These are phyloP conservation scores for Coemansia sp. DNA, from an alignment of 192 early-diverging fungal species.

Conservation along the genomic window DNA sequence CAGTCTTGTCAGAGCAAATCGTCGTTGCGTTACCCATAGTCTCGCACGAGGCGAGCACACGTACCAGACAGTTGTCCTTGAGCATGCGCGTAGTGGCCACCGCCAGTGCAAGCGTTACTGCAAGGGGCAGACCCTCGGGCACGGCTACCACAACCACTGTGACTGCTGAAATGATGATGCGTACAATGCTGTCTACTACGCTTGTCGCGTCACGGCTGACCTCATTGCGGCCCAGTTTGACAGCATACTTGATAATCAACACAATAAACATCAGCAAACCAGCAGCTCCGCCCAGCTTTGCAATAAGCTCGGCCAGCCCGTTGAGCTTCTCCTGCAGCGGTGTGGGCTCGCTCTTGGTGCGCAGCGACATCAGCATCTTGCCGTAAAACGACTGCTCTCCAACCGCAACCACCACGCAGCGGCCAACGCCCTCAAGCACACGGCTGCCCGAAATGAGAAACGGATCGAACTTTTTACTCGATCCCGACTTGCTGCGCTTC, in stretches of 20 bases:
- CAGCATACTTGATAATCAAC: conserved; percentile 85
- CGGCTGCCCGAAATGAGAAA: conserved; percentile 94
- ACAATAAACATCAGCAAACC: conserved; percentile 85
- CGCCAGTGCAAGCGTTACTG: conserved; percentile 93
- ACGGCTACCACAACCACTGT: conserved; percentile 97
- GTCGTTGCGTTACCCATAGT: conserved; percentile 99
- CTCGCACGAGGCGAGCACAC: conserved; percentile 94
- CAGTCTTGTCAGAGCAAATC: conserved; percentile 98
- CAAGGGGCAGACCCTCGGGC: conserved; percentile 96
- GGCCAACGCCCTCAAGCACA: conserved; percentile 84
- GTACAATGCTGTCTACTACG: conserved; percentile 66
- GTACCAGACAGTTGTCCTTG: conserved; percentile 96
- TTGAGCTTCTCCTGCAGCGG: conserved; percentile 93
- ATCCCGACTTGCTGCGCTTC: conserved; percentile 25
- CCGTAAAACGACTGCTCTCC: conserved; percentile 90
- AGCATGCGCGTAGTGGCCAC: conserved; percentile 94
- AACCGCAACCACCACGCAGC: conserved; percentile 80
- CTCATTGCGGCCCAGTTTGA: conserved; percentile 54
- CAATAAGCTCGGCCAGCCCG: conserved; percentile 85
- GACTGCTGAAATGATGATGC: conserved; percentile 86
- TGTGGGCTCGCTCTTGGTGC: conserved; percentile 81
- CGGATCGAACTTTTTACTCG: conserved; percentile 57
- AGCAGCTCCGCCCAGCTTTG: conserved; percentile 85
- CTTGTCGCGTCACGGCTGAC: conserved; percentile 48
- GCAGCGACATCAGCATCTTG: conserved; percentile 81